Base-by-base conservation (phyloP, 2,329 filamentous ascomycete genomes). In the Aspergillus pseudoviridinutans region DNA sequence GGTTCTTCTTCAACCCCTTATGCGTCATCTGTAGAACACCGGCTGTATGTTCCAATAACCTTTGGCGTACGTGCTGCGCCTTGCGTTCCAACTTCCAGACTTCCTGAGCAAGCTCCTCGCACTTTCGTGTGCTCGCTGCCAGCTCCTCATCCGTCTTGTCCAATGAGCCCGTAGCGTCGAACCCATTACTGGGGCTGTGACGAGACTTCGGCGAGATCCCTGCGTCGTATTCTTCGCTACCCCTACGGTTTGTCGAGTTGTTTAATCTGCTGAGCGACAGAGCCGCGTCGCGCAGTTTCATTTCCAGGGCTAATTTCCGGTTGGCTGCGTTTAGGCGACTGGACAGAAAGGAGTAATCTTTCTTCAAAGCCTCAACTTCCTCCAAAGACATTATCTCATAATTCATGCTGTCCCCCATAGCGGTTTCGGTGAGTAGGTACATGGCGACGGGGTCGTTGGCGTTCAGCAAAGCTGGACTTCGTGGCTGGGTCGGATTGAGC, bases 231-330 rank as follows among this genome's bases (percentile, higher is more conserved):
- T 80, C 73, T 59, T 75, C 73, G 66, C 78, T 82, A 58, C 73
- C 75, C 51, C 76, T 80, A 62, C 83, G 82, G n/a, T 79, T 79
- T 35, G 82, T 81, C n/a, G 86, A 82, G 8, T 84, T 84, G 70
- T 95, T 91, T 29, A 99, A 80, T 66, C 89, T 87, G 58, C 88
- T 87, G 75, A 99, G 87, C 44, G 92, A 96, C 62, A 88, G 84
- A 10, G 94, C 91, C 1, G 94, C 94, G 81, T 97, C 93, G 66
- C 92, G 89, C 67, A 97, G 91, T 78, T 97, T 99, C 55, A 87
- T 89, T 74, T 99, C 94, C 49, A 97, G 86, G 32, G 87, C 87
- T 41, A 99, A 82, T 74, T 93, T 96, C 59, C 91, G 85, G 64
- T 88, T 86, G 22, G 91, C 87, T 41, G 90, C 87, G 61, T 93